These are phyloP conservation scores for Candida wancherniae DNA, from an alignment of 805 yeast genomes.

Conservation along the genomic window DNA sequence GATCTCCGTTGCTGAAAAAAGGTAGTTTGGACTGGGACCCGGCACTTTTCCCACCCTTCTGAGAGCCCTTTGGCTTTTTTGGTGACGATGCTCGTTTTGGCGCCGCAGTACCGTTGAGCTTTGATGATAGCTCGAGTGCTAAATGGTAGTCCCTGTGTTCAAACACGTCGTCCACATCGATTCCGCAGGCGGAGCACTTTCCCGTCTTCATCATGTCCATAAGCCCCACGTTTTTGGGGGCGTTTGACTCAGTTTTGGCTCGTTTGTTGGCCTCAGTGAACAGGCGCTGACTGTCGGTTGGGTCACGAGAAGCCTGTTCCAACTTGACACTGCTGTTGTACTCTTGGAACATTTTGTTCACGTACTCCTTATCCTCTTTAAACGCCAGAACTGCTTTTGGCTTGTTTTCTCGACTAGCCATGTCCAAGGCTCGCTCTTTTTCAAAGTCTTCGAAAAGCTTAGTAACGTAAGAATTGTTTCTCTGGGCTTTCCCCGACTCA, in stretches of 20 bases:
- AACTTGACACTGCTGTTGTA: slow-evolving; percentile 11
- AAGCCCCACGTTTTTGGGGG: slow-evolving; percentile 11
- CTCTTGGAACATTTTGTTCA: slow-evolving; percentile 23
- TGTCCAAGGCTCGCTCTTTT: slow-evolving; percentile 6
- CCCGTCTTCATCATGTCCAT: slow-evolving; percentile 16
- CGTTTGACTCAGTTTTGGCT: background rate
- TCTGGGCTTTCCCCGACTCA: slow-evolving; percentile 3
- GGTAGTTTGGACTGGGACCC: background rate
- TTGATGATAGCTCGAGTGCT: slow-evolving; percentile 46
- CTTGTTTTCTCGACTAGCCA: slow-evolving; percentile 1
- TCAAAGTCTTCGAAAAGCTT: slow-evolving; percentile 19
- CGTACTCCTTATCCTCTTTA: slow-evolving; percentile 23
- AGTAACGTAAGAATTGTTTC: slow-evolving; percentile 15
- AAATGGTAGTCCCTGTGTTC: slow-evolving; percentile 56
- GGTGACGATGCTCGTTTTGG: background rate
- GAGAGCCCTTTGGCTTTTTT: background rate
- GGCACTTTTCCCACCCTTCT: no score
- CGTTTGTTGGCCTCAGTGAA: background rate
- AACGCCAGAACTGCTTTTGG: slow-evolving; percentile 8
- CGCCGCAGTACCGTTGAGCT: slow-evolving; percentile 24
- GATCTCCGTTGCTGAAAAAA: no score
- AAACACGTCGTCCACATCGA: slow-evolving; percentile 24
- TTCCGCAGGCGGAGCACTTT: slow-evolving; percentile 26
- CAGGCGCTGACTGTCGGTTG: slow-evolving; percentile 5
- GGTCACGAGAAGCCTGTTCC: slow-evolving; percentile 6